Evolutionary conservation across 805 yeast genomes (phyloP).

Genomic region (Vanderwaltozyma polyspora): DNA sequence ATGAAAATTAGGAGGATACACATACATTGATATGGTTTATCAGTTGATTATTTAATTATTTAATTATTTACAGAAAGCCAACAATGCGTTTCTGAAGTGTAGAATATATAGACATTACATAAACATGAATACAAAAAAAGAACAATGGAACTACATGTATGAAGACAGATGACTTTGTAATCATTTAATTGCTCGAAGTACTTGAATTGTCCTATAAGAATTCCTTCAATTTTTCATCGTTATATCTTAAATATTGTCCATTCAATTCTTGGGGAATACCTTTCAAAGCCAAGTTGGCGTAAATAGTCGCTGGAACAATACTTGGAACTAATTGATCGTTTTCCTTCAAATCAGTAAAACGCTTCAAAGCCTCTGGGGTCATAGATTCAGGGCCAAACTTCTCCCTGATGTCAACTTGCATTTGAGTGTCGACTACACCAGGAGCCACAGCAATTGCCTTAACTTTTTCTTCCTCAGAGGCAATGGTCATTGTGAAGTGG

Average conservation of each 20-base stretch:
- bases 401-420: slow-evolving; percentile 76
- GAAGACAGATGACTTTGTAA: too few relatives aligned
- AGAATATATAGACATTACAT: too few relatives aligned
- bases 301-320: slow-evolving; percentile 58
- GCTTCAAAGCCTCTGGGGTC: slow-evolving; percentile 45
- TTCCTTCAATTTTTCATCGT: slow-evolving; percentile 27
- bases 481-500: slow-evolving; percentile 56
- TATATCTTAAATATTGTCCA: slow-evolving; percentile 60
- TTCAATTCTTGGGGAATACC: slow-evolving; percentile 48
- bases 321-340: slow-evolving; percentile 54
- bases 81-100: too few relatives aligned
- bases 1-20: too few relatives aligned
- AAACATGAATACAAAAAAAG: too few relatives aligned
- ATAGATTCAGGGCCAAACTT: slow-evolving; percentile 44
- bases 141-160: too few relatives aligned
- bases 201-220: too few relatives aligned
- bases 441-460: slow-evolving; percentile 70
- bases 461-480: slow-evolving; percentile 48
- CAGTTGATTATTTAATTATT: too few relatives aligned
- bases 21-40: too few relatives aligned
- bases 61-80: too few relatives aligned
- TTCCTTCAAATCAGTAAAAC: slow-evolving; percentile 54
- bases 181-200: too few relatives aligned
- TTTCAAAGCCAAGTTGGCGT: slow-evolving; percentile 50
- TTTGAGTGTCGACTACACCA: slow-evolving; percentile 84